Conservation (phyloP, 371 early-diverging fungal genomes). For the Rhizopus arrhizus region DNA sequence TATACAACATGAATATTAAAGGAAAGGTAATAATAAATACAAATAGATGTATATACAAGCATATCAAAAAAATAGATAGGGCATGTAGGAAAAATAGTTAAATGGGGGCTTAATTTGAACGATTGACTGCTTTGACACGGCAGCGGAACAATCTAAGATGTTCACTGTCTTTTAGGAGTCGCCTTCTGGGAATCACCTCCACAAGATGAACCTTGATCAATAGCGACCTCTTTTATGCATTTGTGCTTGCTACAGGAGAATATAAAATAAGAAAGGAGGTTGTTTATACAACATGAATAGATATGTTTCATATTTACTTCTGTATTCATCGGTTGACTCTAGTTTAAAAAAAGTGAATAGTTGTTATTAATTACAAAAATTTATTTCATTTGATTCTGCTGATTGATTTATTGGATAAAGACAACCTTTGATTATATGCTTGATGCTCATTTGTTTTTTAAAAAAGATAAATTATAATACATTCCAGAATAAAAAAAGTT, state of each 20-base stretch:
- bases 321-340: conserved; percentile 9
- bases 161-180: conserved; percentile 15
- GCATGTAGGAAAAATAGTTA: neutral
- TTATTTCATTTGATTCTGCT: conserved; percentile 3
- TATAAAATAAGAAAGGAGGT: conserved; percentile 9
- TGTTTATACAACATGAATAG: conserved; percentile 7
- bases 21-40: neutral
- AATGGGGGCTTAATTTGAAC: conserved; percentile 8
- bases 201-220: conserved; percentile 16
- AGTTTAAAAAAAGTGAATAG: conserved; percentile 4
- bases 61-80: neutral
- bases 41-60: neutral
- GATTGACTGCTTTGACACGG: conserved; percentile 16
- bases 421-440: conserved; percentile 3
- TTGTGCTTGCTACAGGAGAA: conserved; percentile 15
- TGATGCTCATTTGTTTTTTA: neutral
- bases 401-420: conserved; percentile 3
- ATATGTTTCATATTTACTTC: conserved; percentile 9
- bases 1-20: too few species aligned
- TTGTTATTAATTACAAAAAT: conserved; percentile 8
- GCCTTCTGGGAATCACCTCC: conserved; percentile 13
- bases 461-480: conserved; percentile 2
- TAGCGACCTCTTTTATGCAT: conserved; percentile 13
- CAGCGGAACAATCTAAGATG: conserved; percentile 17
- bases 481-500: neutral